Conservation (phyloP, 768 basidiomycete genomes). For the Kwoniella pini region DNA sequence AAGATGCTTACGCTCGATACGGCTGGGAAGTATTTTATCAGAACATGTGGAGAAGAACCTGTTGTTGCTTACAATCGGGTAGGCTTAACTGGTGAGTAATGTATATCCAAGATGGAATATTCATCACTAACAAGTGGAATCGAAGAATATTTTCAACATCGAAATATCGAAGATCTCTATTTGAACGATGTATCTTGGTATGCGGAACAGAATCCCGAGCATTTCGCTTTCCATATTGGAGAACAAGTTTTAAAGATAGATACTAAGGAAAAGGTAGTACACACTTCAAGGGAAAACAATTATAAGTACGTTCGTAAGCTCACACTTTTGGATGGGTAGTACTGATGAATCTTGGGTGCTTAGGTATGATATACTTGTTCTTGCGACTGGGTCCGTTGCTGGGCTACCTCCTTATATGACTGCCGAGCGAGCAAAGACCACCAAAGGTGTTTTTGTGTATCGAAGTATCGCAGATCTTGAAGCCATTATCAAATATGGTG, state of each 20-base stretch:
- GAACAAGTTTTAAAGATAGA: conserved; percentile 45
- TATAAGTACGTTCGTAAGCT: conserved; percentile 1
- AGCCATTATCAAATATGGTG: conserved; percentile 64
- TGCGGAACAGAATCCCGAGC: conserved; percentile 61
- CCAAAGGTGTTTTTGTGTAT: conserved; percentile 67
- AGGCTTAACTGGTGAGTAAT: conserved; percentile 55
- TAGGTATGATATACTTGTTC: conserved; percentile 65
- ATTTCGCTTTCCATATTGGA: conserved; percentile 57
- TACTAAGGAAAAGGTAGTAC: conserved; percentile 55
- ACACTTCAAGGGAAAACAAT: not conserved
- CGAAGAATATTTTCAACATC: conserved; percentile 64
- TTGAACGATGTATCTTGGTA: conserved; percentile 66
- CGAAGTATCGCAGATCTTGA: conserved; percentile 71
- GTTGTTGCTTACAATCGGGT: conserved; percentile 50
- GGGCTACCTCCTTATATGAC: conserved; percentile 65
- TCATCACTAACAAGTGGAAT: not conserved
- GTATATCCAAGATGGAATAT: no score
- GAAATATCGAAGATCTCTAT: conserved; percentile 64
- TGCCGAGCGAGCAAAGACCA: conserved; percentile 54
- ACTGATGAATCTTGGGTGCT: no score
- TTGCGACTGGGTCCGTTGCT: conserved; percentile 71
- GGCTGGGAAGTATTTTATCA: conserved; percentile 59
- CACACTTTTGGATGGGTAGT: no score
- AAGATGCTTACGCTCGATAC: conserved; percentile 66
- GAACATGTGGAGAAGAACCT: conserved; percentile 65